A percentile compares a stretch with the other conserved stretches of the same genome.
Conservation (phyloP, 2,329 filamentous ascomycete genomes). For the Ophiostoma australiae region DNA sequence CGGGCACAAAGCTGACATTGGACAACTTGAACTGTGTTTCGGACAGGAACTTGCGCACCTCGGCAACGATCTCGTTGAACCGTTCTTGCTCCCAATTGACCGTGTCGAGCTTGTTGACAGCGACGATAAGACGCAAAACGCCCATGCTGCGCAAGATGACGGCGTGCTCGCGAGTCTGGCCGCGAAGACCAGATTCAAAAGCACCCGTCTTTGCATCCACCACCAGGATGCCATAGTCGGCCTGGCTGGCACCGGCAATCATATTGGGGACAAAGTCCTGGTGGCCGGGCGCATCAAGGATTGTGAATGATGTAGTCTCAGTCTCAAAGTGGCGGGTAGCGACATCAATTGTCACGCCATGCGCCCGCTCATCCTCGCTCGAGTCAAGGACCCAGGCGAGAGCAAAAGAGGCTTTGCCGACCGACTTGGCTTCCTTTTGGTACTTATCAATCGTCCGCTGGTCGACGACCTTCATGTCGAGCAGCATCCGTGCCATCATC, state of each 20-base stretch:
- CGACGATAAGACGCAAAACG: constrained; percentile 80
- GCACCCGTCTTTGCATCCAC: constrained; percentile 87
- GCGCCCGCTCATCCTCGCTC: constrained; percentile 77
- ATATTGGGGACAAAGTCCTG: constrained; percentile 97
- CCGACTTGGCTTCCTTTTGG: constrained; percentile 78
- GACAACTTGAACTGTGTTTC: constrained; percentile 76
- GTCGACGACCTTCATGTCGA: constrained; percentile 83
- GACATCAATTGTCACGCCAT: constrained; percentile 94
- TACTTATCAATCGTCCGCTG: constrained; percentile 85
- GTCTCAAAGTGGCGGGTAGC: constrained; percentile 94
- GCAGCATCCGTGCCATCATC: constrained; percentile 87
- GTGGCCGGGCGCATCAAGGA: constrained; percentile 91
- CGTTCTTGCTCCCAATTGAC: constrained; percentile 76
- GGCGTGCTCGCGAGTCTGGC: constrained; percentile 92
- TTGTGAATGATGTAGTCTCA: constrained; percentile 79
- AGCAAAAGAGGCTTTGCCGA: constrained; percentile 93
- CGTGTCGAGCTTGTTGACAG: constrained; percentile 91
- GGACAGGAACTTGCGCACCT: constrained; percentile 76
- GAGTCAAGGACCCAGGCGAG: constrained; percentile 97
- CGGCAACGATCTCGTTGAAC: constrained; percentile 79
- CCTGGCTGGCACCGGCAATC: constrained; percentile 94
- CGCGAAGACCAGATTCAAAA: constrained; percentile 88
- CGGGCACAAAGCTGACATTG: constrained; percentile 81
- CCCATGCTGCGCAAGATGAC: constrained; percentile 86
- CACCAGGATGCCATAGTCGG: constrained; percentile 90